Conservation (phyloP, 768 basidiomycete genomes). For the Rhizopogon salebrosus region DNA sequence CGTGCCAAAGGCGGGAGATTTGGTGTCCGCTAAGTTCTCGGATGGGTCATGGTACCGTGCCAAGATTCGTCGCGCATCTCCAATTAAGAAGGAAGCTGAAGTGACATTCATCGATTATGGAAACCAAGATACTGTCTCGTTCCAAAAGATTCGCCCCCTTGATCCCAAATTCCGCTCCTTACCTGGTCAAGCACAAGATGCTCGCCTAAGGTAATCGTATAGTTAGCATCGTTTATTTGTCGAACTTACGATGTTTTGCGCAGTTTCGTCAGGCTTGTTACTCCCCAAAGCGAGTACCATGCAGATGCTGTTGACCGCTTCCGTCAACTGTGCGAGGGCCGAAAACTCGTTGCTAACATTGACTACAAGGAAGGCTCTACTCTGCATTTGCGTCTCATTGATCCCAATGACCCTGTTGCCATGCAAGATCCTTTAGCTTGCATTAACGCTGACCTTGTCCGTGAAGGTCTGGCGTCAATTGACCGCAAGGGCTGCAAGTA, state of each 20-base stretch:
- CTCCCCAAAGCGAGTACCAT: slow-evolving; percentile 81
- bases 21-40: slow-evolving; percentile 93
- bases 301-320: slow-evolving; percentile 83
- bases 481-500: slow-evolving; percentile 79
- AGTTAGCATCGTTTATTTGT: not conserved
- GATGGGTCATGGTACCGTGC: slow-evolving; percentile 97
- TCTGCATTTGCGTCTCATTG: slow-evolving; percentile 89
- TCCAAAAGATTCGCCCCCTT: slow-evolving; percentile 81
- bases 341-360: slow-evolving; percentile 93
- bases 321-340: slow-evolving; percentile 81
- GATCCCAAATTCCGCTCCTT: slow-evolving; percentile 87
- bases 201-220: slow-evolving; percentile 66
- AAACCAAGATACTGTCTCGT: slow-evolving; percentile 85
- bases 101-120: slow-evolving; percentile 95
- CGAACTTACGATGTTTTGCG: slow-evolving; percentile 6
- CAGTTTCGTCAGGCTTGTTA: slow-evolving; percentile 84
- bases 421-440: slow-evolving; percentile 67
- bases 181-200: slow-evolving; percentile 92
- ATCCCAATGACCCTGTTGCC: slow-evolving; percentile 69
- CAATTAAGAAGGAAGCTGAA: slow-evolving; percentile 89
- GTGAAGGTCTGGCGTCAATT: slow-evolving; percentile 80
- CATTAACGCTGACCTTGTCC: slow-evolving; percentile 85
- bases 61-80: slow-evolving; percentile 79
- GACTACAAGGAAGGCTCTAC: slow-evolving; percentile 77
- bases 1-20: slow-evolving; percentile 76